A percentile compares a stretch with the other conserved stretches of the same genome.
Conservation (phyloP, 257 asterid species). For the Solanum ossicruentum region DNA sequence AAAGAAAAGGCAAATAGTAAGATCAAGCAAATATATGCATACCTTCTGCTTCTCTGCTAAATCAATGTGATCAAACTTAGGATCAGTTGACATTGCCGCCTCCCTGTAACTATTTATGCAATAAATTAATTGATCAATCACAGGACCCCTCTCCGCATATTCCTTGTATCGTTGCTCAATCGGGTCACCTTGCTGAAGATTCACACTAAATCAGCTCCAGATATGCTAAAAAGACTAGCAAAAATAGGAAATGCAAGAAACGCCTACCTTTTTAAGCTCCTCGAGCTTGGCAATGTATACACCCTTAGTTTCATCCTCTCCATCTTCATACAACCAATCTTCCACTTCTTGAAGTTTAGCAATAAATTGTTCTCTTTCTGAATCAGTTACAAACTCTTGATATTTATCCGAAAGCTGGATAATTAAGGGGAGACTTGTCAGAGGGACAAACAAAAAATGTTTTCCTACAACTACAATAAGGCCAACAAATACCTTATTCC, state of each 20-base stretch:
- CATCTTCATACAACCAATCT: conserved; percentile 96
- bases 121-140: conserved; percentile 43
- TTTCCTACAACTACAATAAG: neutral
- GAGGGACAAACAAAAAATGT: neutral
- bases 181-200: conserved; percentile 84
- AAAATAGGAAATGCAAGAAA: neutral
- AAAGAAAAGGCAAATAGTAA: neutral
- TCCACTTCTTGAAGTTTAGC: conserved; percentile 77
- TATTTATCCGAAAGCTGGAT: conserved; percentile 71
- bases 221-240: neutral
- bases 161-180: conserved; percentile 83
- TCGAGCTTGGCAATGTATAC: conserved; percentile 74
- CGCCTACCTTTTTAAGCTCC: conserved; percentile 53
- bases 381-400: conserved; percentile 51
- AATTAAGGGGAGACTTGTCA: neutral
- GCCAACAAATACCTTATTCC: conserved; percentile 55
- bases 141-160: conserved; percentile 61
- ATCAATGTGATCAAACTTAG: conserved; percentile 83
- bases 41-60: conserved; percentile 74
- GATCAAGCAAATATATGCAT: neutral
- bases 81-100: conserved; percentile 59
- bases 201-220: neutral
- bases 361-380: conserved; percentile 63
- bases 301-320: conserved; percentile 81
- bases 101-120: conserved; percentile 77